A percentile compares a stretch with the other conserved stretches of the same genome.
phyloP scores from a whole-genome alignment of 176 grass and related monocot species.

The Paspalum notatum region DNA sequence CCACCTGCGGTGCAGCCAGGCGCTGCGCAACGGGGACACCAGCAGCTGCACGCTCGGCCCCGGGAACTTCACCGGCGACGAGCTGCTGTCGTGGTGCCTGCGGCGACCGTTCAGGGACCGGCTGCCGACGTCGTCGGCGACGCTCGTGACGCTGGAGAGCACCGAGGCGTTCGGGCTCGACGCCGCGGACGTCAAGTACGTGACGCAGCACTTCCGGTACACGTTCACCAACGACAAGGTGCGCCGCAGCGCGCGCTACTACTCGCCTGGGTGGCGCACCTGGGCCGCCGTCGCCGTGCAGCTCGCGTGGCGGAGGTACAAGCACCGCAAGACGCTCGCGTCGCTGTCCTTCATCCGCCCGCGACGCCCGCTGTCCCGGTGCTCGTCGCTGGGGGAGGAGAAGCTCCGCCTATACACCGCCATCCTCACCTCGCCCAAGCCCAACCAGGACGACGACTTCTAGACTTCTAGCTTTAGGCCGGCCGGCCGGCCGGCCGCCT shows the following conservation, averaged over 20 bases:
- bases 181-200: slow-evolving; percentile 82
- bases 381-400: slow-evolving; percentile 85
- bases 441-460: slow-evolving; percentile 74
- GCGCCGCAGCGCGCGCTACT: slow-evolving; percentile 80
- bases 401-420: slow-evolving; percentile 85
- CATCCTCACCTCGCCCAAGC: slow-evolving; percentile 80
- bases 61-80: slow-evolving; percentile 90
- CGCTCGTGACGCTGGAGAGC: slow-evolving; percentile 68
- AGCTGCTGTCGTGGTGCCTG: slow-evolving; percentile 95
- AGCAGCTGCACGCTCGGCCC: slow-evolving; percentile 91
- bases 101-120: slow-evolving; percentile 72
- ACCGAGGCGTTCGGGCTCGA: slow-evolving; percentile 90
- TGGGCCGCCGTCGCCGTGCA: slow-evolving; percentile 93
- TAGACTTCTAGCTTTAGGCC: background rate
- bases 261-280: slow-evolving; percentile 87
- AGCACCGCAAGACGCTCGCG: slow-evolving; percentile 72
- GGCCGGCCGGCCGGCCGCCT: background rate
- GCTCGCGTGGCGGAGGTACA: slow-evolving; percentile 75
- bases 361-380: slow-evolving; percentile 59
- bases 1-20: slow-evolving; percentile 81
- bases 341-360: slow-evolving; percentile 80
- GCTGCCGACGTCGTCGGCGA: slow-evolving; percentile 77
- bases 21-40: slow-evolving; percentile 63
- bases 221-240: slow-evolving; percentile 84
- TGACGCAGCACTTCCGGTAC: slow-evolving; percentile 92